Percentiles rank a stretch among this genome's conserved stretches.
Conservation (phyloP, 495 filamentous ascomycete genomes). For the Usnea hakonensis region DNA sequence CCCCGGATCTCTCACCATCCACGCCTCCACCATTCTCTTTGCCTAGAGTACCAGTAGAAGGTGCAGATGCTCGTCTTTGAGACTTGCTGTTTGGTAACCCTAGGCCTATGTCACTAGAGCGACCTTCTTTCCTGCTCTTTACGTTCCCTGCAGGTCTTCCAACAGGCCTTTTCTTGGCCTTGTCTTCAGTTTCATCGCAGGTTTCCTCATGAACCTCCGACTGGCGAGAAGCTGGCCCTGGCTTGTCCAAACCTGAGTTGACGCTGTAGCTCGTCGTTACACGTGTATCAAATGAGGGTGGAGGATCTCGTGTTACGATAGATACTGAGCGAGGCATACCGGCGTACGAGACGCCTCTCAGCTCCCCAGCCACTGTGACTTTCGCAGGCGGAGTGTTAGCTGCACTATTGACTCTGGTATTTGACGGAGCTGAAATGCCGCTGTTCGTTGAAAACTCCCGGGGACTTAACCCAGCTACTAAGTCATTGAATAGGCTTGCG, state of each 20-base stretch:
- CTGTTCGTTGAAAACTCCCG: conserved; percentile 29
- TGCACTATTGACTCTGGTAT: conserved; percentile 31
- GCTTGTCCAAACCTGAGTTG: conserved; percentile 21
- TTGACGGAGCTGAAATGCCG: conserved; percentile 36
- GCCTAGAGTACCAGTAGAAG: conserved; percentile 5
- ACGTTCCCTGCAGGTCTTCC: conserved; percentile 22
- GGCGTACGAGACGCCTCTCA: conserved; percentile 30
- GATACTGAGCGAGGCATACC: conserved; percentile 18
- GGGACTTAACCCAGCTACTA: conserved; percentile 37
- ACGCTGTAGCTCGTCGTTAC: conserved; percentile 29
- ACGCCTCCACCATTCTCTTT: conserved; percentile 27
- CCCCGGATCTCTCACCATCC: conserved; percentile 19
- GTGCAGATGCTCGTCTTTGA: conserved; percentile 15
- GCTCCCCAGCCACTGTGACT: conserved; percentile 31
- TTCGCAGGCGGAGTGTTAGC: conserved; percentile 27
- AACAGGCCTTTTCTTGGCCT: conserved; percentile 31
- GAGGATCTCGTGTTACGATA: conserved; percentile 17
- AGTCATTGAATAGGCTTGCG: conserved; percentile 29
- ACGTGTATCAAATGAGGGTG: conserved; percentile 27
- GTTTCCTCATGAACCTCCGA: conserved; percentile 2
- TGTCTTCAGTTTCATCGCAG: conserved; percentile 18
- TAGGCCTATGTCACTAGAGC: conserved; percentile 13
- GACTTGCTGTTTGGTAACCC: conserved; percentile 7
- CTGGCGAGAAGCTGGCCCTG: conserved; percentile 5
- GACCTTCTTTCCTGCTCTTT: conserved; percentile 38